Conservation (phyloP, 805 yeast species). For the Teunomyces lycoperdinae region DNA sequence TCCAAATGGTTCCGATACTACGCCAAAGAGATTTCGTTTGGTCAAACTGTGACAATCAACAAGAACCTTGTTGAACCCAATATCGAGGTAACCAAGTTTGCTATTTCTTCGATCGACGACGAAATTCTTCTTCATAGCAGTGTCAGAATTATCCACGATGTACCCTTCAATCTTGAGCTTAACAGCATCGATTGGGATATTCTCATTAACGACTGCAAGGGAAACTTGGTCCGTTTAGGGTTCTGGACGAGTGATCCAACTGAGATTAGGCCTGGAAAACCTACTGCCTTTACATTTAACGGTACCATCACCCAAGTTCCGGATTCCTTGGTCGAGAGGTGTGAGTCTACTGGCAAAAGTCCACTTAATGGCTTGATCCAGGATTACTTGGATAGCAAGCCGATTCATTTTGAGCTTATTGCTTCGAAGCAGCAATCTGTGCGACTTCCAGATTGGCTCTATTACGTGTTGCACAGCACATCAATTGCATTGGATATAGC, state of each 20-base stretch:
- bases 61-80: constrained; percentile 13
- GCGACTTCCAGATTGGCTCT: constrained; percentile 25
- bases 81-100: constrained; percentile 13
- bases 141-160: constrained; percentile 9
- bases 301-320: constrained; percentile 22
- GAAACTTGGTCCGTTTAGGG: constrained; percentile 19
- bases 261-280: constrained; percentile 12
- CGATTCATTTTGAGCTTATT: constrained; percentile 15
- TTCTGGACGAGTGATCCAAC: constrained; percentile 16
- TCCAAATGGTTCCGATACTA: constrained; percentile 15
- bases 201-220: constrained; percentile 24
- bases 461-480: constrained; percentile 13
- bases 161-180: constrained; percentile 18
- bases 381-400: constrained; percentile 14
- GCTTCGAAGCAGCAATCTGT: constrained; percentile 13
- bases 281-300: constrained; percentile 14
- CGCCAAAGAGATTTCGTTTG: constrained; percentile 14
- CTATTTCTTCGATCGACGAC: constrained; percentile 8
- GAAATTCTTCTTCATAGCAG: constrained; percentile 9
- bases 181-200: constrained; percentile 27
- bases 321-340: constrained; percentile 13
- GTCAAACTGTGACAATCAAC: constrained; percentile 7
- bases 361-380: constrained; percentile 20
- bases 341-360: constrained; percentile 17
- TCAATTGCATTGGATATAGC: constrained; percentile 11